A percentile compares a stretch with the other conserved stretches of the same genome.
phyloP scores from a whole-genome alignment of 495 filamentous ascomycete genomes.

The Aspergillus funiculosus region DNA sequence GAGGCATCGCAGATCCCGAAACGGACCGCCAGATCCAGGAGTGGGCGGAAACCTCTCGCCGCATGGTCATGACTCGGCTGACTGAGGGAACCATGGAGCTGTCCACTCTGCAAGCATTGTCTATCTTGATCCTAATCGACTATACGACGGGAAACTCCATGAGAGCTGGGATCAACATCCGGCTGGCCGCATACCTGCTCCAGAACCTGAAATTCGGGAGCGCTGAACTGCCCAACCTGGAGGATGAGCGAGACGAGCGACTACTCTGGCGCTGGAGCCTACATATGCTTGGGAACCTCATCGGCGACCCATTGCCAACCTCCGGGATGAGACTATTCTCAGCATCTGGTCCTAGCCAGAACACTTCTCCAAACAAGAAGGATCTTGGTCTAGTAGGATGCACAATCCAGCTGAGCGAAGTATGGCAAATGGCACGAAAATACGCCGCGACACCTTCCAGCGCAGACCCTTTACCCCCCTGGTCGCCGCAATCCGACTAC shows the following conservation, averaged over 20 bases:
- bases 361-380: not conserved
- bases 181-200: not conserved
- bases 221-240: constrained; percentile 1
- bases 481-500: constrained; percentile 11
- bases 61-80: constrained; percentile 3
- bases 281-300: constrained; percentile 8
- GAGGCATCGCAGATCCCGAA: not conserved
- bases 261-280: constrained; percentile 8
- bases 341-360: not conserved
- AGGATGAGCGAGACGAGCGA: constrained; percentile 5
- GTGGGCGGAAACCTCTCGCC: constrained; percentile 3
- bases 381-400: constrained; percentile 3
- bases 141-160: not conserved
- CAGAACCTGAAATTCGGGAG: constrained; percentile 1
- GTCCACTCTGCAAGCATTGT: constrained; percentile 4
- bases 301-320: constrained; percentile 1
- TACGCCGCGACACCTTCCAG: constrained; percentile 1
- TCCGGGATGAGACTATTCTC: not conserved
- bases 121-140: constrained; percentile 6
- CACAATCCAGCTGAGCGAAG: constrained; percentile 8
- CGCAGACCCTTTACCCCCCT: constrained; percentile 2
- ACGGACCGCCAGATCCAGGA: not conserved
- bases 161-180: constrained; percentile 1
- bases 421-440: constrained; percentile 7
- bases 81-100: constrained; percentile 4